These are phyloP conservation scores for Elaeis oleifera DNA, from an alignment of 202 grass and related monocot genomes.

Conservation along the genomic window DNA sequence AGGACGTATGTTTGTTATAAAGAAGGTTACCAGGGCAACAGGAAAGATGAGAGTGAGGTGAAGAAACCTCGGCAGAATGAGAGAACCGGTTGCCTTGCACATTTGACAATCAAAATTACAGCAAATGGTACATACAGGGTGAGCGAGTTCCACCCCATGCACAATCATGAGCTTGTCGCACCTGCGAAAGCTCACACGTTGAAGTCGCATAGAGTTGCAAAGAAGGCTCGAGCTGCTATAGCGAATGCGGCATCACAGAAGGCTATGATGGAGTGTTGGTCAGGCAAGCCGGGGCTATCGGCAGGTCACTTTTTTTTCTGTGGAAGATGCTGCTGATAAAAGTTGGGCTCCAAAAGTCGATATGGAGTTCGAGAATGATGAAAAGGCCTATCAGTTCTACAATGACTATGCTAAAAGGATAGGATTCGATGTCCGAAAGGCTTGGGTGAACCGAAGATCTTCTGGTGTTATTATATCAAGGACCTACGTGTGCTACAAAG, in stretches of 20 bases:
- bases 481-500: slow-evolving; percentile 22
- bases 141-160: slow-evolving; percentile 48
- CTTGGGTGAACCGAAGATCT: slow-evolving; percentile 14
- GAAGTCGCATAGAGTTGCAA: slow-evolving; percentile 61
- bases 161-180: slow-evolving; percentile 76
- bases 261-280: background rate
- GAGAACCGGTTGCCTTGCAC: slow-evolving; percentile 78
- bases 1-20: slow-evolving; percentile 23
- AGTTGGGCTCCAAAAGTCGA: slow-evolving; percentile 8
- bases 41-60: slow-evolving; percentile 15
- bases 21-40: slow-evolving; percentile 12
- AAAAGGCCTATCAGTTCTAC: slow-evolving; percentile 23
- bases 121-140: slow-evolving; percentile 72
- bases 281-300: background rate
- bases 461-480: slow-evolving; percentile 14
- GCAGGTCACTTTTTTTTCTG: background rate
- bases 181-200: slow-evolving; percentile 67
- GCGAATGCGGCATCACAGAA: slow-evolving; percentile 24
- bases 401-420: slow-evolving; percentile 19
- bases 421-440: slow-evolving; percentile 22
- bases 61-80: slow-evolving; percentile 10
- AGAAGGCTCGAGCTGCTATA: slow-evolving; percentile 42
- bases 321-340: too few relatives aligned
- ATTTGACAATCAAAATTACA: slow-evolving; percentile 83
- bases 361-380: slow-evolving; percentile 21